Evolutionary conservation across 2,329 filamentous ascomycete species (phyloP), one percentile per base, ranked within the genome.

Genomic region (Neonectria sp.): DNA sequence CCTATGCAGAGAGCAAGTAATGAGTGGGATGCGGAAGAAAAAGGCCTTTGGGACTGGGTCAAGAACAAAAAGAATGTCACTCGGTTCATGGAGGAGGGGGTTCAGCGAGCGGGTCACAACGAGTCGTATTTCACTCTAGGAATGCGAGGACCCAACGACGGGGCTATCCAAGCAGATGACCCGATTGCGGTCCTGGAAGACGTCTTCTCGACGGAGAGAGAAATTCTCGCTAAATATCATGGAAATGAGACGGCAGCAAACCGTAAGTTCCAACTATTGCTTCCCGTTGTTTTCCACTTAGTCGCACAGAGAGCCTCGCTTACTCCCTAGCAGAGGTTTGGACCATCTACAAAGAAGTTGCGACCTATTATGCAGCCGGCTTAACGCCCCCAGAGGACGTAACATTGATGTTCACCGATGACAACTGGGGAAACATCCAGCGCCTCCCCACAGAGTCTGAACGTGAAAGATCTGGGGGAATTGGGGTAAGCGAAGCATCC

Each of bases 281-380:
- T 9, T 43, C 40, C n/a, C 0, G 9, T 11, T 8, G 4, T 43
- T 17, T n/a, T 7, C 37, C 11, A 25, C 8, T 4, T 3, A 45
- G n/a, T 12, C 24, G 8, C 6, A 29, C 6, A 15, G 6, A 24
- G 11, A 48, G 11, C 13, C 11, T 25, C 7, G n/a, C 43, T 29
- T 11, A n/a, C 48, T 51, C 48, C 15, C 2, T n/a, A n/a, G 4
- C 4, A 71, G 89, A 92, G 74, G 83, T 91, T 62, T 87, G 90
- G 82, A 90, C 89, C 12, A 76, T 92, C 35, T 92, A 92, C 74
- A 91, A 91, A 64, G 90, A 92, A 66, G 89, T 92, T 0, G 87
- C 89, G 71, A 85, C 85, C 12, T 90, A 91, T 68, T 91, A 89
- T 43, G 88, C 92, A 55, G 83, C 84, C 1, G 89, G 89, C 0